Evolutionary conservation across 441 rosid genomes (phyloP), one percentile per base, ranked within the genome.

Genomic region (Gossypium gossypioides): DNA sequence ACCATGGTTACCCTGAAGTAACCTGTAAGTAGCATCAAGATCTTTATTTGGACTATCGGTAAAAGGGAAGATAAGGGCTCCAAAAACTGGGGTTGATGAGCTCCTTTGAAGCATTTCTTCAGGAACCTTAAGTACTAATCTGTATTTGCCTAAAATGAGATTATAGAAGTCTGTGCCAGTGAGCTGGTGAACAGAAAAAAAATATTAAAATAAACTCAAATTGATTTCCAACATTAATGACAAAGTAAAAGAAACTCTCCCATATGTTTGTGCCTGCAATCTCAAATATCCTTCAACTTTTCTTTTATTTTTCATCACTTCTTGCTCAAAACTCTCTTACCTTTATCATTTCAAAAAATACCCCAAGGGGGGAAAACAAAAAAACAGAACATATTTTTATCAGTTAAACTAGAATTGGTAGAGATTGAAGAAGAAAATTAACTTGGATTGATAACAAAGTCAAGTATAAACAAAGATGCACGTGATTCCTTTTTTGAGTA

Each of bases 101-200:
- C 81, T 79, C 54, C 80, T 72, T 0, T 67, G 65, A 52, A 73
- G 75, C 84, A 76, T 81, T 63, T 12, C 71, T 6, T 18, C 60
- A 15, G 44, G 2, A 9, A 19, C 58, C 71, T 50, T 50, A 67
- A 67, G 51, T 67, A 67, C 59, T 48, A 7, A 50, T 67, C 25
- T 7, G 3, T 1, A 24, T 46, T 7, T 18, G 12, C 7, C 40
- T 34, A 34, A 34, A 34, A 34, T 34, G 8, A 9, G 68, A 63
- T 10, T 16, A 27, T 50, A 50, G 9, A 67, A n/a, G 2, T 67
- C 16, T 50, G 44, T 8, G 58, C 71, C 71, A n/a, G 6, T 27
- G 59, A 50, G 71, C 71, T 67, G 58, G 37, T 48, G 42, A 48
- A 67, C 58, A 50, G 10, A 0, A 24, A 27, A 48, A 3, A 50